Evolutionary conservation across 257 asterid species (phyloP), one percentile per base, ranked within the genome.

Genomic region (Cinchona pubescens): DNA sequence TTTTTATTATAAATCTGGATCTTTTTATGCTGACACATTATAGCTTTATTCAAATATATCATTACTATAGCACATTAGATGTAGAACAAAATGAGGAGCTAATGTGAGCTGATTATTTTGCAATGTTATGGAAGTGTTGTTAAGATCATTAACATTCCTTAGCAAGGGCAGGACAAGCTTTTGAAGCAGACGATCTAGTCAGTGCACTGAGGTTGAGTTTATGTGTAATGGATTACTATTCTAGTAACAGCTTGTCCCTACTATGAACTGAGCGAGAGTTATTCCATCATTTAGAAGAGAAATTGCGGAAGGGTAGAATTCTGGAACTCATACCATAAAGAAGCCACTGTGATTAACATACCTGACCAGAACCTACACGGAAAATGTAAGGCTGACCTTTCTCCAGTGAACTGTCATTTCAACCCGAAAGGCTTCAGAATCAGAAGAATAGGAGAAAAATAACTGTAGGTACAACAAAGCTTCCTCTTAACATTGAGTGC

Each of bases 361-460:
- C 99, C 97, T 92, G 99, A 71, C 86, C 99, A 73, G 99, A 61
- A 23, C 99, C 99, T 9, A 92, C 94, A 21, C 98, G 94, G 82
- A 94, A 94, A 75, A 94, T 91, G 75, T 92, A 94, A 48, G 76
- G 82, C 81, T 69, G 96, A 4, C 97, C 90, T 82, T 92, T 94
- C 90, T 94, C 99, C 87, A 94, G 82, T 60, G 99, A 94, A 84
- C 99, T 94, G 83, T 53, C 76, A 83, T 76, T 64, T 79, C 62
- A 79, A 60, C 13, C 70, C 73, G 70, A 75, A 38, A 35, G 53
- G 34, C 21, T 74, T 79, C 74, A 56, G 16, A 71, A 30, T n/a
- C 37, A 59, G 72, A 48, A 45, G 9, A 67, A 38, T 0, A 42
- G 67, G 18, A 27, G 25, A 1, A 3, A 51, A 51, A 5, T 34